phyloP scores from a whole-genome alignment of 2,329 filamentous ascomycete species.

The Arthroderma sp. region DNA sequence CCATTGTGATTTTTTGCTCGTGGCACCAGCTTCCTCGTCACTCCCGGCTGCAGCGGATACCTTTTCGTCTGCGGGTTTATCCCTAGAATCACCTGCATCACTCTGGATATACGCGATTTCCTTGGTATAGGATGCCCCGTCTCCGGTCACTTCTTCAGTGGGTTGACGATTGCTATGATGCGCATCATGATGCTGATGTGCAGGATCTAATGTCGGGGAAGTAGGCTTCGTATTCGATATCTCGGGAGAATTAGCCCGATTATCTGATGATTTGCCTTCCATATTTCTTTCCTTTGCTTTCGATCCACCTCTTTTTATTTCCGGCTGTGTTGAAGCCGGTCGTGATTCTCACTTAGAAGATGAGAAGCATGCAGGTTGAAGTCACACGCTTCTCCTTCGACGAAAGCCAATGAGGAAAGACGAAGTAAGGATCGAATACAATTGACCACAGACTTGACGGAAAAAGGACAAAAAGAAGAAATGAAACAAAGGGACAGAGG shows the following conservation, averaged over 20 bases:
- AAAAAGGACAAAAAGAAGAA: too few species aligned
- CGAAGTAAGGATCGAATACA: too few species aligned
- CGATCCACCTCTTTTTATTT: neutral
- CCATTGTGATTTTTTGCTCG: neutral
- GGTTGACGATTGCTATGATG: slow-evolving; percentile 1
- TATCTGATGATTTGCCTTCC: neutral
- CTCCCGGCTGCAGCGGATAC: too few species aligned
- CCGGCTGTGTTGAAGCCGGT: neutral
- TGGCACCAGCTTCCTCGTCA: neutral
- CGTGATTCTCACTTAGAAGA: neutral
- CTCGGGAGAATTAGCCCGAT: neutral
- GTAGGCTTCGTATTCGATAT: neutral
- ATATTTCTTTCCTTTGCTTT: slow-evolving; percentile 1
- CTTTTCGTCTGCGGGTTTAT: too few species aligned
- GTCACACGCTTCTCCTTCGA: neutral
- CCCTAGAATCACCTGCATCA: too few species aligned
- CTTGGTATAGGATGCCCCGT: neutral
- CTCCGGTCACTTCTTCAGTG: neutral
- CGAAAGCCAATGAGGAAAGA: too few species aligned
- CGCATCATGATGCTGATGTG: slow-evolving; percentile 7
- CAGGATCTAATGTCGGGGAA: slow-evolving; percentile 3
- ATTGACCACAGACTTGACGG: too few species aligned
- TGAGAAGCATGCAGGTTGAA: neutral
- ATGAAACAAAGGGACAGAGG: too few species aligned
- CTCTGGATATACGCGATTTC: neutral